phyloP scores from a whole-genome alignment of 352 stramenopile species.

The Pythium rhizo-oryzae region DNA sequence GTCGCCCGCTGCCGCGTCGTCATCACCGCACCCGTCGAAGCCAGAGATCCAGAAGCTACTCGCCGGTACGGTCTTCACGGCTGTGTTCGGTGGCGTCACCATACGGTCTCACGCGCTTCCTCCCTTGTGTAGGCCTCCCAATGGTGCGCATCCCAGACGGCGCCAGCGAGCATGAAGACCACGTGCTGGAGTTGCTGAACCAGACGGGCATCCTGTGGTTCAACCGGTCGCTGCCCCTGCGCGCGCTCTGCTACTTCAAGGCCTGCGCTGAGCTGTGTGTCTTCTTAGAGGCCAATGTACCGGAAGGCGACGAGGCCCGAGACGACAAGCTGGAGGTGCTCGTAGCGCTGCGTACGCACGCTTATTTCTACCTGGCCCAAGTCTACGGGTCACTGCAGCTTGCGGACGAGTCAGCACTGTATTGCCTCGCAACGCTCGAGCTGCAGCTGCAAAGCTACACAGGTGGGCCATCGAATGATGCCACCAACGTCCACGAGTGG shows the following conservation, averaged over 20 bases:
- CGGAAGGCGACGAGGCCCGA: conserved; percentile 2
- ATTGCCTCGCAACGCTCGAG: conserved; percentile 68
- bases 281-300: neutral
- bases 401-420: conserved; percentile 54
- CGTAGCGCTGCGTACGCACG: conserved; percentile 41
- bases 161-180: conserved; percentile 12
- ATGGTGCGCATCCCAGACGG: neutral
- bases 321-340: conserved; percentile 17
- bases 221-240: conserved; percentile 45
- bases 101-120: neutral
- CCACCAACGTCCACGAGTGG: conserved; percentile 48
- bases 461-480: conserved; percentile 4
- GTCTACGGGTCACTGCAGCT: conserved; percentile 57
- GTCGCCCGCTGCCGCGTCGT: neutral
- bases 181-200: conserved; percentile 50
- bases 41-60: conserved; percentile 16
- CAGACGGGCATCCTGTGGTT: conserved; percentile 74
- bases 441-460: conserved; percentile 43
- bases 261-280: conserved; percentile 36
- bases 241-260: conserved; percentile 63
- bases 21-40: conserved; percentile 3
- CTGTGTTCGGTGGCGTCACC: neutral
- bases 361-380: conserved; percentile 77
- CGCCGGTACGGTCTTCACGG: neutral
- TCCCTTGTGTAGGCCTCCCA: conserved; percentile 3